Evolutionary conservation across 805 yeast genomes (phyloP).

Genomic region (Naumovozyma baii): DNA sequence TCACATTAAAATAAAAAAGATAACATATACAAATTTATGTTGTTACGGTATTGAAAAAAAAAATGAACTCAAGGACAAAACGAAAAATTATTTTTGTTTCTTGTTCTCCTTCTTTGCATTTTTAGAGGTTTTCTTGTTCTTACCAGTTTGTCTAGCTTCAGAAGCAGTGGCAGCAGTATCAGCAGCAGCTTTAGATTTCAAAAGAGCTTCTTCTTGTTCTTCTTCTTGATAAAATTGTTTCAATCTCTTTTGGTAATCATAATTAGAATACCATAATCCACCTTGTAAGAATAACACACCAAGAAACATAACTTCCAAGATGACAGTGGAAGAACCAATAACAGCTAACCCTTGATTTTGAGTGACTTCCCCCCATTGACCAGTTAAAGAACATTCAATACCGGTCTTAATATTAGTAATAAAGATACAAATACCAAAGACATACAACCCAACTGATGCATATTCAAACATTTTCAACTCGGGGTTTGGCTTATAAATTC

Average conservation of each 20-base stretch:
- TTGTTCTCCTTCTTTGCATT: conserved; percentile 7
- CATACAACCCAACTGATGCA: conserved; percentile 65
- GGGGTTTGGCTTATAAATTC: conserved; percentile 78
- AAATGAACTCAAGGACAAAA: no score
- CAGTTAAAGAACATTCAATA: conserved; percentile 52
- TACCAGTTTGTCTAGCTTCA: background rate
- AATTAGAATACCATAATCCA: conserved; percentile 80
- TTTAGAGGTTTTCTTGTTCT: conserved; percentile 2
- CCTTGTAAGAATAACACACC: conserved; percentile 82
- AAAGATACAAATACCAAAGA: conserved; percentile 68
- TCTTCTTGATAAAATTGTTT: conserved; percentile 27
- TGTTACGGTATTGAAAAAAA: no score
- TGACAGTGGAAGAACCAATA: conserved; percentile 78
- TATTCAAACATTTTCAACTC: conserved; percentile 86
- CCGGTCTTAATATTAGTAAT: conserved; percentile 82
- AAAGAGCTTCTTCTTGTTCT: conserved; percentile 19
- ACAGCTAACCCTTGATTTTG: conserved; percentile 79
- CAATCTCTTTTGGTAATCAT: conserved; percentile 40
- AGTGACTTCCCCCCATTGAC: conserved; percentile 92
- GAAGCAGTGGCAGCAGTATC: background rate
- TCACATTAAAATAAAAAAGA: no score
- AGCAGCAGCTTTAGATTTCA: conserved; percentile 3
- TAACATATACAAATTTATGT: no score
- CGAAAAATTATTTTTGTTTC: conserved; percentile 5
- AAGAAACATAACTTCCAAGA: conserved; percentile 56